Base-by-base conservation (phyloP, 1,139 yeast species). In the Kodamaea plutei region DNA sequence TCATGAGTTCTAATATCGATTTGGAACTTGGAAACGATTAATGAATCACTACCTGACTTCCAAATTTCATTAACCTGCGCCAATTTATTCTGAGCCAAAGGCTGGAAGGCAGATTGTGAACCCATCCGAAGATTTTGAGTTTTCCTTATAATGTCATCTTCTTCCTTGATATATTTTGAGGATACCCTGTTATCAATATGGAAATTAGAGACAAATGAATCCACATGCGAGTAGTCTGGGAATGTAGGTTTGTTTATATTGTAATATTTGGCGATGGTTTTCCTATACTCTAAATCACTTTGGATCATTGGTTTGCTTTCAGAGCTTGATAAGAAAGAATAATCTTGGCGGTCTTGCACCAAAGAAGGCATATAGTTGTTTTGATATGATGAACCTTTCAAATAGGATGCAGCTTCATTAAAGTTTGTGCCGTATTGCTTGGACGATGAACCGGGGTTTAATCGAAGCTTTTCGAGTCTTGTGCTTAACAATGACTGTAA, bases 1-100 rank as follows among this genome's bases (percentile, higher is more conserved):
- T 91, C 98, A 27, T 74, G 59, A 0, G 73, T 72, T 4, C 65
- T 61, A 6, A 91, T 72, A 35, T 83, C 93, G 20, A 91, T 64
- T 24, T 56, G 58, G 39, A 52, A 67, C 5, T 54, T 52, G 2
- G 61, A 51, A 7, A 53, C 50, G 3, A 62, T 44, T 8, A 48
- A 38, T 8, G 39, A 39, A 21, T 41, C 31, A 3, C 41, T 33
- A 23, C 50, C 40, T 2, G 49, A 31, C 13, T 36, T 27, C 69
- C 69, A 62, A 4, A 45, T 33, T 8, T 40, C 33, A 13, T 41
- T 34, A 0, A 67, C 61, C 24, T 45, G 37, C 1, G 41, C 18
- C 8, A 52, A 36, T 39, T 48, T 53, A 3, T 35, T 28, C 1
- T 33, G 10, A n/a, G 16, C 17, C 17, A 44, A 36, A 2, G 43